Base-by-base conservation (phyloP, 1,284 basidiomycete genomes). In the Apiotrichum mycotoxinovorans region DNA sequence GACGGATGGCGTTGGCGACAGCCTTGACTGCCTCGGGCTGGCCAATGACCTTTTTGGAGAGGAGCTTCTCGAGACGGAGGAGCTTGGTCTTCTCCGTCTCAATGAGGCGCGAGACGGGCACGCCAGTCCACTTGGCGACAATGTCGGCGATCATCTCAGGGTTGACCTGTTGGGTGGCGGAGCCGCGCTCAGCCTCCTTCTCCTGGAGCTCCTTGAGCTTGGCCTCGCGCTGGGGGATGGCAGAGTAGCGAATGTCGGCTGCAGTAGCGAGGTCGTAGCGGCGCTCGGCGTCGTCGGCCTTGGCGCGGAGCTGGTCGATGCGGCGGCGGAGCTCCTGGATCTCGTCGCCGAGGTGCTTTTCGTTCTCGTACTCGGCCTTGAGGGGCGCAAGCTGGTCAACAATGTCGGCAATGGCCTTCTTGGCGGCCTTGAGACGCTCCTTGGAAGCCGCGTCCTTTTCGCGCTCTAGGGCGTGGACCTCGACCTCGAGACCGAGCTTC, bases 201-300 rank as follows among this genome's bases (percentile, higher is more conserved):
- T 76, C 66, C 68, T 83, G 81, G 35, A 84, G 74, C 57, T 76
- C 68, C 54, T 75, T 74, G 57, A 97, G 83, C 49, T 86, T 85
- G 54, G 80, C 76, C 72, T 92, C 86, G n/a, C 95, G 81, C 67
- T 98, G 91, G 15, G 96, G 95, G 42, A 98, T 84, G 12, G 93
- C 93, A 71, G 90, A 92, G 78, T 93, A 96, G 54, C 88, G 86
- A 61, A 98, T 78, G 64, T 98, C 95, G 52, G 92, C 92, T 11
- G 89, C 90, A 4, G 88, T 88, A 1, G 84, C 84, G 54, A 95
- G 83, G 69, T 93, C 91, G 67, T 81, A 87, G 79, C 85, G 84
- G 73, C 95, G 82, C 76, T 98, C 92, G 9, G 95, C 95, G 49
- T 96, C 92, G 66, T 96, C 91, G 0, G 90, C 88, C 80, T 98